These are phyloP conservation scores for Scheffersomyces lignicola DNA, from an alignment of 1,139 yeast genomes.

Conservation along the genomic window DNA sequence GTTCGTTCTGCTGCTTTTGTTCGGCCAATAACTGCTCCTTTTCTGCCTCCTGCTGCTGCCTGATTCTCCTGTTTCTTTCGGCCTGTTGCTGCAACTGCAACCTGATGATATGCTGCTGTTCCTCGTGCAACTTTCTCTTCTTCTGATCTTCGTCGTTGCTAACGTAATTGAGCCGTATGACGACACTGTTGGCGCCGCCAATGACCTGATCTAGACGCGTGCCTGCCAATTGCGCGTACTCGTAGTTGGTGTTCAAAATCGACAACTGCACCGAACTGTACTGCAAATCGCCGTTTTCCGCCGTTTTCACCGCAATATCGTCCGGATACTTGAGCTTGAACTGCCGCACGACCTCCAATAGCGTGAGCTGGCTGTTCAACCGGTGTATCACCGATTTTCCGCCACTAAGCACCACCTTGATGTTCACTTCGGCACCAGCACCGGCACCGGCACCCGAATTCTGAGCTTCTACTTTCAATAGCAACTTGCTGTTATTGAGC, in stretches of 20 bases:
- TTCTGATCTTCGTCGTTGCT: conserved; percentile 7
- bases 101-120: conserved; percentile 22
- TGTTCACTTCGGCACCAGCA: conserved; percentile 19
- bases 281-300: conserved; percentile 3
- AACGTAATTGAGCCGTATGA: conserved; percentile 21
- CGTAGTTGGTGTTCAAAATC: conserved; percentile 12
- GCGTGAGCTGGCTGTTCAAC: conserved; percentile 10
- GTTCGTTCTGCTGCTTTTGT: conserved; percentile 4
- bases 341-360: conserved; percentile 13
- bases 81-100: conserved; percentile 20
- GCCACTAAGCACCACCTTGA: conserved; percentile 20
- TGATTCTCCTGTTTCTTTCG: conserved; percentile 7
- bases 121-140: conserved; percentile 8
- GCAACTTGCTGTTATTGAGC: conserved; percentile 32
- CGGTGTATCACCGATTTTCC: conserved; percentile 14
- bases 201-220: conserved; percentile 15
- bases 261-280: conserved; percentile 9
- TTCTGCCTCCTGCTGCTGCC: neutral
- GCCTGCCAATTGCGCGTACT: conserved; percentile 10
- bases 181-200: conserved; percentile 18
- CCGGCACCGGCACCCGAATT: neutral
- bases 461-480: conserved; percentile 17
- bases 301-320: conserved; percentile 3
- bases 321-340: conserved; percentile 10
- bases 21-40: no score